Evolutionary conservation across 768 basidiomycete genomes (phyloP).

Genomic region (Fomitopsis pulvina): DNA sequence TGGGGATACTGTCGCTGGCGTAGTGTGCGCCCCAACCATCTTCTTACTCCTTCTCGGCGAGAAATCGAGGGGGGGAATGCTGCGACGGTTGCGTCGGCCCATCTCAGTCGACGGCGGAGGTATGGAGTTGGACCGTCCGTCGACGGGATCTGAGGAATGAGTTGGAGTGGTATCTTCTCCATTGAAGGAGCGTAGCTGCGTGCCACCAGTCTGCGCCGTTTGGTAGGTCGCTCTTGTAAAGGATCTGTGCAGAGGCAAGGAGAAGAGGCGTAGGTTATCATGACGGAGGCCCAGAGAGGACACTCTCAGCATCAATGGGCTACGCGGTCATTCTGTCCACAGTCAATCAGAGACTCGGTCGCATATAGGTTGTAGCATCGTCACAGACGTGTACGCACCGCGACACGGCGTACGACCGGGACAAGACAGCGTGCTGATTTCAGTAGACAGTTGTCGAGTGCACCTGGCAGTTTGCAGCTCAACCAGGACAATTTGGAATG

Average conservation of each 20-base stretch:
- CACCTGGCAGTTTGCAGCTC: too few relatives aligned
- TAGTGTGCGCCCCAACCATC: not conserved
- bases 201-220: not conserved
- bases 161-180: not conserved
- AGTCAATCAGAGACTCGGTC: slow-evolving; percentile 1
- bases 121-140: not conserved
- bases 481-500: too few relatives aligned
- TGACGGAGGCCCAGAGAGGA: slow-evolving; percentile 64
- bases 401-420: slow-evolving; percentile 14
- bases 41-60: not conserved
- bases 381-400: slow-evolving; percentile 8
- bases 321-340: slow-evolving; percentile 62
- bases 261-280: slow-evolving; percentile 26
- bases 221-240: slow-evolving; percentile 2
- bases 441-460: too few relatives aligned
- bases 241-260: slow-evolving; percentile 7
- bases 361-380: not conserved
- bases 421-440: too few relatives aligned
- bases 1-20: not conserved
- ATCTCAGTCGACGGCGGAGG: not conserved
- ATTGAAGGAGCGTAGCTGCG: not conserved
- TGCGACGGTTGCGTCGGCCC: too few relatives aligned
- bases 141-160: not conserved
- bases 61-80: too few relatives aligned
- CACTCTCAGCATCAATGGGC: slow-evolving; percentile 78